phyloP scores from a whole-genome alignment of 225 moss, liverwort and hornwort genomes.

The Pseudoscleropodium purum region DNA sequence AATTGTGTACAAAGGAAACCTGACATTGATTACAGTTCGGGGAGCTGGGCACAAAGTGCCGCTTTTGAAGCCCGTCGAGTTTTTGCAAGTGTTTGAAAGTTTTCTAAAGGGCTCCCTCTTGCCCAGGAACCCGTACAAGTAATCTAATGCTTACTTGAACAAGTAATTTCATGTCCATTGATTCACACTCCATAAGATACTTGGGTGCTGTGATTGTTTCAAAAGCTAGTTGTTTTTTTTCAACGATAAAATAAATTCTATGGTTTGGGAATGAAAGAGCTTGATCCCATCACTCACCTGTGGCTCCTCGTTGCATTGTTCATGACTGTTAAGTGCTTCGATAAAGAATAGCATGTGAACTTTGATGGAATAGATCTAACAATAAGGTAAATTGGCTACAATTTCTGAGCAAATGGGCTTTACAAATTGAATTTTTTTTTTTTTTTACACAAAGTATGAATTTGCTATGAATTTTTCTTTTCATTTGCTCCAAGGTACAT shows the following conservation, averaged over 20 bases:
- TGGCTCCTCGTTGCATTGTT: background rate
- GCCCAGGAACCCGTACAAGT: background rate
- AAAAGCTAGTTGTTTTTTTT: no score
- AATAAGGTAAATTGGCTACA: no score
- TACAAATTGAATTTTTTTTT: no score
- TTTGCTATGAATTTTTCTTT: background rate
- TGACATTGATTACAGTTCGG: slow-evolving; percentile 60
- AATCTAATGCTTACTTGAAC: no score
- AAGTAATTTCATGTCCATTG: background rate
- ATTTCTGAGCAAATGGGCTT: rapidly evolving
- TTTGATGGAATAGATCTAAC: background rate
- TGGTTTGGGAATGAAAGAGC: background rate
- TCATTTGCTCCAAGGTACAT: no score
- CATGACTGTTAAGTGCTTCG: no score
- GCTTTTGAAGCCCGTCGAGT: slow-evolving; percentile 14
- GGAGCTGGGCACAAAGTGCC: slow-evolving; percentile 65
- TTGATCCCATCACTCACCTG: background rate
- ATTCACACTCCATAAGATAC: background rate
- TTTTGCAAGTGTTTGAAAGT: slow-evolving; percentile 9
- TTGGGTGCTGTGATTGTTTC: background rate
- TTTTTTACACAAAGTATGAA: no score
- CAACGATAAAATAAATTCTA: background rate
- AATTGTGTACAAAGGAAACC: slow-evolving; percentile 41
- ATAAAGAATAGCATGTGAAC: no score
- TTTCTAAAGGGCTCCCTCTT: slow-evolving; percentile 7